These are phyloP conservation scores for Closterium sp. DNA, from an alignment of 139 green algal genomes.

Conservation along the genomic window DNA sequence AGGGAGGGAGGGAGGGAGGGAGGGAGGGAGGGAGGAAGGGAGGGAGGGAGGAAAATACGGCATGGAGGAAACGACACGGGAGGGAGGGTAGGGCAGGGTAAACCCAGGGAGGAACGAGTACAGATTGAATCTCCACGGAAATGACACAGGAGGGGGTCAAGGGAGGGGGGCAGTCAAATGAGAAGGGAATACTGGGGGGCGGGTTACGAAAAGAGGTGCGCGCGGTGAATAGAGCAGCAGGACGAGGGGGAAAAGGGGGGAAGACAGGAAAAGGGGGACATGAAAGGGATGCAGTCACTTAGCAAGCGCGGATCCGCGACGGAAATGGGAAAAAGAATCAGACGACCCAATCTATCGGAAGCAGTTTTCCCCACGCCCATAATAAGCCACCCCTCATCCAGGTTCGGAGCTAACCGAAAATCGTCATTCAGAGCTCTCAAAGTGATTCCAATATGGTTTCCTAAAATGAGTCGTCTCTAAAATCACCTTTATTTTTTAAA, in stretches of 20 bases:
- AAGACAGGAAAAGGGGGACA: no score
- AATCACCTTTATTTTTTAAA: no score
- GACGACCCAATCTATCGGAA: not conserved
- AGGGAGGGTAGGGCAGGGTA: not conserved
- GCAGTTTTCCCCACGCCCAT: not conserved
- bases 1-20: not conserved
- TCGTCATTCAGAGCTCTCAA: no score
- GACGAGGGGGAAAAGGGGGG: no score
- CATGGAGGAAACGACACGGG: not conserved
- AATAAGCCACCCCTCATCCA: no score
- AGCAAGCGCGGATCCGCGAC: not conserved
- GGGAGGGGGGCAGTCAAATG: not conserved
- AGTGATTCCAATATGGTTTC: no score
- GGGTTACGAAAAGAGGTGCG: no score
- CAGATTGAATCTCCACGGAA: no score
- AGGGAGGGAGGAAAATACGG: not conserved
- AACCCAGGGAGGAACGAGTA: not conserved
- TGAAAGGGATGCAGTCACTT: not conserved
- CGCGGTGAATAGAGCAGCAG: no score
- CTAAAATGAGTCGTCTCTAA: no score
- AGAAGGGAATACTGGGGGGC: no score
- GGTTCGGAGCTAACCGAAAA: no score
- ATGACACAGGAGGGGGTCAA: not conserved
- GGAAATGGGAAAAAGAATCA: not conserved
- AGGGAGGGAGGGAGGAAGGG: not conserved